Evolutionary conservation across 2,329 filamentous ascomycete species (phyloP), one percentile per base, ranked within the genome.

Genomic region (Microsporum ferrugineum): DNA sequence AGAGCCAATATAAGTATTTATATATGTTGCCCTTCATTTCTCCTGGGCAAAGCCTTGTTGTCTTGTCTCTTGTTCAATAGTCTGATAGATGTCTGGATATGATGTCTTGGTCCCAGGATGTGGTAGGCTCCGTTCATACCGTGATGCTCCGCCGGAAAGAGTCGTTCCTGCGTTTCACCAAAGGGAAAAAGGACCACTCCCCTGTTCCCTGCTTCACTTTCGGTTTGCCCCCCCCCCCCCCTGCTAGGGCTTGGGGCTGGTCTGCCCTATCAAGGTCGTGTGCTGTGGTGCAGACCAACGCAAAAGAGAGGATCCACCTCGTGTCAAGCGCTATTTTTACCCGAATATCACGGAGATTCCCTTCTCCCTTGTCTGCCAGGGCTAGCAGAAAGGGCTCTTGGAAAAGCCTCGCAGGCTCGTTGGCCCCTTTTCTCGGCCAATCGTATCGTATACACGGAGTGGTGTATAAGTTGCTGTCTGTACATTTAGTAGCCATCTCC

Each of bases 281-380:
- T n/a, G 39, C 14, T 43, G 39, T n/a, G 7, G 14, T 5, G 39
- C 39, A 14, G 14, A n/a, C 2, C 39, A 43, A n/a, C 14, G 12
- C 5, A 43, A 14, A 23, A n/a, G 34, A 36, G 34, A 36, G 39
- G 39, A 2, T 33, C 45, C 45, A 23, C 45, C 45, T 51, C 45
- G 45, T 51, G 45, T 51, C 23, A 4, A 51, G 45, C 45, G 45
- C 45, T 51, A 51, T 51, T 51, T 51, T 51, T 51, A 51, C 45
- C 45, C 45, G 8, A 51, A 51, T 3, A 51, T 12, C 45, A 51
- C 45, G 45, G 45, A 51, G 45, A 51, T 51, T 7, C 45, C 27
- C 39, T 43, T n/a, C 10, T 31, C 45, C 8, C 45, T 31, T 29
- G 6, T 29, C 8, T 3, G 12, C 45, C 23, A 10, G 29, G 23